Evolutionary conservation across 2,329 filamentous ascomycete species (phyloP), one percentile per base, ranked within the genome.

Genomic region (Aspergillus sp.): DNA sequence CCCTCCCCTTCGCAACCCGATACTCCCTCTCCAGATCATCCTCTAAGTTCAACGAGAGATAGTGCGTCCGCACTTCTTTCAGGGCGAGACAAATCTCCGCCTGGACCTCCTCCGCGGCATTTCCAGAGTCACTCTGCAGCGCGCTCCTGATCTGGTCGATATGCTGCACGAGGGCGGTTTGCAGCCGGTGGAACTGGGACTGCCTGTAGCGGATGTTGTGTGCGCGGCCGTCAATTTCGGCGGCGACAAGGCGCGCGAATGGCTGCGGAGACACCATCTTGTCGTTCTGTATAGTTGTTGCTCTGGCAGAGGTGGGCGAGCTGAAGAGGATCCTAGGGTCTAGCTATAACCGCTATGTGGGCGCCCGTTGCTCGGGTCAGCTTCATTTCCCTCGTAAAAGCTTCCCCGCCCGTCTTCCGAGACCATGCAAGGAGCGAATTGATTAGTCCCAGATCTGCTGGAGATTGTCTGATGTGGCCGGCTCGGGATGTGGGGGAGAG

Each of bases 151-250:
- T 68, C 3, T 63, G 54, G 2, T 62, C 62, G 19, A 69, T 63
- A 35, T 68, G 58, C 15, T 66, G 59, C 5, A 70, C 55, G 7
- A 80, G 63, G 1, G 61, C 50, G 2, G 65, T 49, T 55, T 78
- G 76, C 1, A 80, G 66, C 8, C 61, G 62, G 43, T 70, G 68
- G 21, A 80, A 73, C 58, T 78, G 76, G 4, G 65, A 59, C 54
- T 78, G 76, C 2, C 73, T 72, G 60, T 73, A 77, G 15, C 72
- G 66, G 23, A 71, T 67, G 56, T 74, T 76, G 15, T 73, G 67
- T 2, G 72, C 65, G 3, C 76, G 72, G 35, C 76, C 75, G 58
- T 80, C 77, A 15, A 74, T 63, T 35, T 70, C 66, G 25, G 74
- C 66, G n/a, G 67, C 64, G 35, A 70, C 51, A 11, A 79, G 63